A percentile compares a stretch with the other conserved stretches of the same genome.
Conservation (phyloP, 331 rosid species). For the Saraca asoca region DNA sequence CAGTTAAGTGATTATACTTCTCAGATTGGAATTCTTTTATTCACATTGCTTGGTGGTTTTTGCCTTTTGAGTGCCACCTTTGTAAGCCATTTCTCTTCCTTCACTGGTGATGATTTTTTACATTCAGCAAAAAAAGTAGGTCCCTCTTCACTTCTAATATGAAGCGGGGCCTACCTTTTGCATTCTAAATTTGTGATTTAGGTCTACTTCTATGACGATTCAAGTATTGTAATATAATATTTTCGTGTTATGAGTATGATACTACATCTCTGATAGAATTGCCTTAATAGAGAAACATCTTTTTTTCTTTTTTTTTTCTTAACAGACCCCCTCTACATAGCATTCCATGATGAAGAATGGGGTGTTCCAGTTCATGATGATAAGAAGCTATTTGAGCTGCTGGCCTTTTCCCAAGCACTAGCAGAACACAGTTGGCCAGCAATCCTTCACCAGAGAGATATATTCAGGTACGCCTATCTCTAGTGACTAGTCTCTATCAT, state of each 20-base stretch:
- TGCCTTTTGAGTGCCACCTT: not conserved
- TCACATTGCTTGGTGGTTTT: not conserved
- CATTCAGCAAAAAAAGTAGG: no score
- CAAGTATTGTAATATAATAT: not conserved
- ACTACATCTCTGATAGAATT: conserved; percentile 2
- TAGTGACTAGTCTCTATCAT: not conserved
- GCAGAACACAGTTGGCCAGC: conserved; percentile 88
- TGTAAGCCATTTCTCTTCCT: not conserved
- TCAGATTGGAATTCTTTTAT: not conserved
- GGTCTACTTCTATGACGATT: no score
- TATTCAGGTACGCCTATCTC: conserved; percentile 60
- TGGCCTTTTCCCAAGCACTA: conserved; percentile 77
- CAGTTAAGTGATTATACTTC: no score
- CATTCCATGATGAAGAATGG: conserved; percentile 93
- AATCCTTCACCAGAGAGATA: conserved; percentile 65
- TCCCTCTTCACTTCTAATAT: no score
- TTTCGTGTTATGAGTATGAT: not conserved
- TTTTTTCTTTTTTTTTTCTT: conserved; percentile 17
- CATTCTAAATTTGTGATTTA: conserved; percentile 1
- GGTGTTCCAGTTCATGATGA: conserved; percentile 81
- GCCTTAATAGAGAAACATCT: conserved; percentile 3
- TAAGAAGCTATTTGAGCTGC: conserved; percentile 75
- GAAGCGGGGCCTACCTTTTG: not conserved
- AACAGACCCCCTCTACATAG: conserved; percentile 66
- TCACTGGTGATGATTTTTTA: no score